Base-by-base conservation (phyloP, 768 basidiomycete genomes). In the Mrakia blollopis region DNA sequence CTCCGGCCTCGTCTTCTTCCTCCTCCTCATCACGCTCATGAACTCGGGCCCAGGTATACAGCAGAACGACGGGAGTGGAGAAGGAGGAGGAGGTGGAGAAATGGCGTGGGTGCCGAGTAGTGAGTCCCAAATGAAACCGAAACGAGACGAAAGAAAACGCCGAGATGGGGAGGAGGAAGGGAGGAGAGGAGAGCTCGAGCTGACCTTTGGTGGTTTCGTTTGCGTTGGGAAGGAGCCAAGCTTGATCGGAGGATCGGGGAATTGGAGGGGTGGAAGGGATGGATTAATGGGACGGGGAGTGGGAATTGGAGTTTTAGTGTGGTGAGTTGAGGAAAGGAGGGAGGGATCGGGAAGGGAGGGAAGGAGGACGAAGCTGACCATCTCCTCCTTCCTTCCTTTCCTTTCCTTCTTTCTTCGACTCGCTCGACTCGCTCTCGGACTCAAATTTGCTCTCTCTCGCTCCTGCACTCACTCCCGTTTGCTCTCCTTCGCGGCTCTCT, bases 1-100 rank as follows among this genome's bases (percentile, higher is more conserved):
- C n/a, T 65, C 73, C 47, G 37, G 35, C 1, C 61, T 74, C 13
- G 18, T 74, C 65, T 35, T 74, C 62, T 67, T 74, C 47, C 39
- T 65, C 44, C 11, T 60, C 28, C 61, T 74, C 62, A 13, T 74
- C 28, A 61, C 47, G 18, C 47, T 65, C 44, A 65, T 74, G 37
- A 74, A 74, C 63, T 60, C 73, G 44, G 37, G 44, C 2, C 50
- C 63, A 2, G 21, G n/a, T 21, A 32, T 37, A 5, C 50, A 41
- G 25, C 47, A 10, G 47, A 47, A 1, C 4, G 28, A 4, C 8
- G n/a, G n/a, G n/a, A n/a, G n/a, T n/a, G n/a, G n/a, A n/a, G 28
- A 35, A 1, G 54, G 35, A 32, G n/a, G 25, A 37, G 50, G 60
- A 21, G 13, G 23, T 21, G 50, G 39, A 3, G 25, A n/a, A n/a